A percentile compares a stretch with the other conserved stretches of the same genome.
These are phyloP conservation scores for Boletus sp. DNA, from an alignment of 1,284 basidiomycete genomes.

Conservation along the genomic window DNA sequence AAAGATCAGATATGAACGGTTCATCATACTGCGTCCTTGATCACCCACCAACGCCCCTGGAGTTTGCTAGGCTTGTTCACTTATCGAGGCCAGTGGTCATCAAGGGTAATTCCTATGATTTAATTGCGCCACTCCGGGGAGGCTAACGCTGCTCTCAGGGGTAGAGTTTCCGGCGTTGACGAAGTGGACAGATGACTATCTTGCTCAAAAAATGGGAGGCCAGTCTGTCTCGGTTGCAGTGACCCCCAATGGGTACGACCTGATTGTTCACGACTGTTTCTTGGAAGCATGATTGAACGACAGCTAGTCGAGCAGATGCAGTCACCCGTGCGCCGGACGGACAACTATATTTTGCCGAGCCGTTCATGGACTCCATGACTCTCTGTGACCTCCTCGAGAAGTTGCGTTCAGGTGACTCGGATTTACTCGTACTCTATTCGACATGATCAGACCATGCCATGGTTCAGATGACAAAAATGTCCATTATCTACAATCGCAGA, in stretches of 20 bases:
- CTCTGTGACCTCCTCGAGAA: constrained; percentile 54
- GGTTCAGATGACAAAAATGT: constrained; percentile 34
- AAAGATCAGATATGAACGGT: constrained; percentile 60
- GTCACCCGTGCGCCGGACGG: constrained; percentile 56
- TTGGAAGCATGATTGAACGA: constrained; percentile 8
- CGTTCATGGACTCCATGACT: constrained; percentile 62
- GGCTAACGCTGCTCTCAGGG: constrained; percentile 30
- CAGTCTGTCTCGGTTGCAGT: constrained; percentile 67
- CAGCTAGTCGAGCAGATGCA: constrained; percentile 55
- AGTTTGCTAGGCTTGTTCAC: constrained; percentile 71
- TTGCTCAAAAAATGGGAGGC: constrained; percentile 52
- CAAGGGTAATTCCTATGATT: constrained; percentile 43
- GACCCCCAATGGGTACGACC: constrained; percentile 75
- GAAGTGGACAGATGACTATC: constrained; percentile 65
- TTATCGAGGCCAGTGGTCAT: constrained; percentile 79
- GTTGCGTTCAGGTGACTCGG: constrained; percentile 36
- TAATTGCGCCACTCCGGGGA: neutral
- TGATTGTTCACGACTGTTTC: neutral
- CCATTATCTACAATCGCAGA: constrained; percentile 84
- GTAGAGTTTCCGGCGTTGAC: constrained; percentile 38
- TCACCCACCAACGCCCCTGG: constrained; percentile 59
- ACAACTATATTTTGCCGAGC: constrained; percentile 74
- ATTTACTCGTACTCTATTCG: neutral
- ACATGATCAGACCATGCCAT: neutral
- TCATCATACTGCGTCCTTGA: constrained; percentile 50